Evolutionary conservation across 805 yeast species (phyloP).

Genomic region (Spathaspora sp.): DNA sequence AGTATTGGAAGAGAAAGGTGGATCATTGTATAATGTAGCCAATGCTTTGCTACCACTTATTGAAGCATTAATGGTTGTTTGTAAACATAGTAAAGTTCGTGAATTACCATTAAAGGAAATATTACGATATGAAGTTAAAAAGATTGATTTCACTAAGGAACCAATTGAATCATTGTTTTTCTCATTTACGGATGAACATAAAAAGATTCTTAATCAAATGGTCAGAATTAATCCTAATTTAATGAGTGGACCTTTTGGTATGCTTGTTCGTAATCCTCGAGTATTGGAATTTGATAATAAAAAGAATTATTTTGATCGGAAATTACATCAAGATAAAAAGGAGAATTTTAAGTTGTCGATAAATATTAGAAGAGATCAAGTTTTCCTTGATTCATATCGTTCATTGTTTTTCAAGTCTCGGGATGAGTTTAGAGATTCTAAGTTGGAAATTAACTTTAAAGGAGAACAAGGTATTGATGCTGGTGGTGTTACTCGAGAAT

Average conservation of each 20-base stretch:
- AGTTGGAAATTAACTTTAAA: conserved; percentile 75
- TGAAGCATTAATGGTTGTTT: conserved; percentile 94
- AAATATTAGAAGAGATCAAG: conserved; percentile 80
- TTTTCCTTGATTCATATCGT: conserved; percentile 86
- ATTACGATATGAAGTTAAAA: conserved; percentile 57
- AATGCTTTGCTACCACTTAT: conserved; percentile 81
- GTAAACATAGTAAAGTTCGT: conserved; percentile 73
- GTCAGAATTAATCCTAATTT: conserved; percentile 85
- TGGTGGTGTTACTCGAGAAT: conserved; percentile 96
- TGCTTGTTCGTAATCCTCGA: conserved; percentile 81
- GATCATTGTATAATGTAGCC: conserved; percentile 51
- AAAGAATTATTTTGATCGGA: conserved; percentile 75
- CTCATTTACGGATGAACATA: conserved; percentile 84
- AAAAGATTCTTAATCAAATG: conserved; percentile 85
- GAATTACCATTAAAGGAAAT: conserved; percentile 49
- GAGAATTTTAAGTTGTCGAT: conserved; percentile 52
- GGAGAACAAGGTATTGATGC: conserved; percentile 98
- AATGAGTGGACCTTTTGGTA: conserved; percentile 93
- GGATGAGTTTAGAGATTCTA: conserved; percentile 68
- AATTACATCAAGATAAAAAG: conserved; percentile 52
- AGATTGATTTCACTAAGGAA: conserved; percentile 65
- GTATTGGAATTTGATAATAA: conserved; percentile 94
- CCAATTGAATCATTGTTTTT: conserved; percentile 78
- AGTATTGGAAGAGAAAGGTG: conserved; percentile 52
- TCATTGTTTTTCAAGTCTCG: conserved; percentile 74